phyloP scores from a whole-genome alignment of 2,329 filamentous ascomycete species.

The Venturiaceae sp. region DNA sequence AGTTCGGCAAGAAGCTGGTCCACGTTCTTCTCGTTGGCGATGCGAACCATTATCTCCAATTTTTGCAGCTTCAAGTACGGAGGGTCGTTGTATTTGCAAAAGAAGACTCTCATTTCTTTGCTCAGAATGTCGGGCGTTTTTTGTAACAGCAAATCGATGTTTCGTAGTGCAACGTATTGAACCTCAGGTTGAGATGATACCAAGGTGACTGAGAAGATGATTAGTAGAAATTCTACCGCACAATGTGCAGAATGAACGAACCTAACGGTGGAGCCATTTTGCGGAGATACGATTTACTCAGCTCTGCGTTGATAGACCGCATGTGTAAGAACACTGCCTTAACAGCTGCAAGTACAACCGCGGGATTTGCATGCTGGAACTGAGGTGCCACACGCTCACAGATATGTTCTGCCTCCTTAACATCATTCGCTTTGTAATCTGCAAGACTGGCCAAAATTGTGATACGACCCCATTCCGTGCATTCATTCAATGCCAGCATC shows the following conservation, averaged over 20 bases:
- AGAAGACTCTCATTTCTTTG: conserved; percentile 96
- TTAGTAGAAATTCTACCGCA: background rate
- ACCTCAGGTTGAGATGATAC: conserved; percentile 94
- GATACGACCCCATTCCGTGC: conserved; percentile 95
- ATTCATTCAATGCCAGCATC: conserved; percentile 92
- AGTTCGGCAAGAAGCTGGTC: conserved; percentile 89
- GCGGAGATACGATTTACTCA: conserved; percentile 79
- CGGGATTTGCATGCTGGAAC: conserved; percentile 97
- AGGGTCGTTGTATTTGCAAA: conserved; percentile 99
- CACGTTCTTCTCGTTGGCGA: conserved; percentile 94
- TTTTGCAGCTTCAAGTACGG: conserved; percentile 97
- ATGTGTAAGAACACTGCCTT: conserved; percentile 98
- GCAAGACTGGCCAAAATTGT: conserved; percentile 86
- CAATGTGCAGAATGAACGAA: conserved; percentile 33
- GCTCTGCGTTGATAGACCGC: conserved; percentile 68
- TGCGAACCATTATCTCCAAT: conserved; percentile 97
- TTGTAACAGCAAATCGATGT: conserved; percentile 92
- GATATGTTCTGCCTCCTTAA: conserved; percentile 96
- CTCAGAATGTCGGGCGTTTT: conserved; percentile 94
- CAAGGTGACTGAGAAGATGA: conserved; percentile 62
- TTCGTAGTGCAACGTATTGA: conserved; percentile 91
- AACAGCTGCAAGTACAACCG: conserved; percentile 92
- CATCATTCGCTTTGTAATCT: conserved; percentile 75
- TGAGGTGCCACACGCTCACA: conserved; percentile 93
- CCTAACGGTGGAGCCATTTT: conserved; percentile 97